Conservation (phyloP, 2,329 filamentous ascomycete species). For the Dactylellina parvicollis region DNA sequence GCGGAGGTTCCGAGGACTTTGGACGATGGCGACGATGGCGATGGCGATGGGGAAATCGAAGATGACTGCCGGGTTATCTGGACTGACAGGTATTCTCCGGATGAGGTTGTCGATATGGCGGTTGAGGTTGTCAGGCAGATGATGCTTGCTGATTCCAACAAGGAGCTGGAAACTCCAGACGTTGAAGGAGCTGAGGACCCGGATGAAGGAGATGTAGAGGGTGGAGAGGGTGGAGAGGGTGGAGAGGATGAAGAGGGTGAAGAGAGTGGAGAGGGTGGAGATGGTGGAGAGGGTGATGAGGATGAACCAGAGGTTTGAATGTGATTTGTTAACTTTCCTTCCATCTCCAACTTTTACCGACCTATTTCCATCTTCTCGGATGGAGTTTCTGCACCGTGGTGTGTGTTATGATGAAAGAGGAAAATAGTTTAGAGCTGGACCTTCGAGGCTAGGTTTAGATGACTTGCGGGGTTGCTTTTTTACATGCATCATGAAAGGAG, state of each 20-base stretch:
- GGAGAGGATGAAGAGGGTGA: too few species aligned
- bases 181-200: neutral
- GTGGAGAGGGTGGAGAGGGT: neutral
- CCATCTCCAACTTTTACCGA: neutral
- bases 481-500: neutral
- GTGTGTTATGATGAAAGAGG: neutral
- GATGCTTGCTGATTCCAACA: slow-evolving; percentile 16
- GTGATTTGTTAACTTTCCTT: neutral
- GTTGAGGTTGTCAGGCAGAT: slow-evolving; percentile 42
- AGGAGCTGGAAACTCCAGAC: neutral
- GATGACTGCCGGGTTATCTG: slow-evolving; percentile 38
- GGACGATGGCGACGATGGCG: neutral
- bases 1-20: slow-evolving; percentile 39
- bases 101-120: slow-evolving; percentile 41
- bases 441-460: too few species aligned
- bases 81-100: slow-evolving; percentile 35
- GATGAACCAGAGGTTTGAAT: neutral
- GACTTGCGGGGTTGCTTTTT: neutral
- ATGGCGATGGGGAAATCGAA: slow-evolving; percentile 21
- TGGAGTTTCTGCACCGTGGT: neutral
- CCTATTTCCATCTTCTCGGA: neutral
- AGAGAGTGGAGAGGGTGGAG: too few species aligned
- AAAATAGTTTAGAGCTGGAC: too few species aligned
- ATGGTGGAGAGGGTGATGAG: neutral
- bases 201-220: neutral